phyloP scores from a whole-genome alignment of 805 yeast species.

The Cyberlindnera veronae region DNA sequence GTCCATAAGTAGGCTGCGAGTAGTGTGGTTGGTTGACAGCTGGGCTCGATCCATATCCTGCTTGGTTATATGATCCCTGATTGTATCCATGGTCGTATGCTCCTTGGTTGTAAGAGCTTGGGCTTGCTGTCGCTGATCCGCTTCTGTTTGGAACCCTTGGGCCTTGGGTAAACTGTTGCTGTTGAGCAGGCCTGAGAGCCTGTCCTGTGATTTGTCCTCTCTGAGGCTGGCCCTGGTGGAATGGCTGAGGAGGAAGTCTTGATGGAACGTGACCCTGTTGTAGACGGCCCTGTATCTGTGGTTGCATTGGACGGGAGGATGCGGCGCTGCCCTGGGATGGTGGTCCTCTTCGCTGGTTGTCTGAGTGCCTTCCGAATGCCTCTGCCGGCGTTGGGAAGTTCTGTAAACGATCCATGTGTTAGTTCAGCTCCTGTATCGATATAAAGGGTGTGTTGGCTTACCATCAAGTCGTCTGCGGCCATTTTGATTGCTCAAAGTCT shows the following conservation, averaged over 20 bases:
- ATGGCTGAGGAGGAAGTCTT: constrained; percentile 1
- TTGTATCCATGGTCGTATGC: too few species aligned
- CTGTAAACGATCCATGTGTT: constrained; percentile 8
- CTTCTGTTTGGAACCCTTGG: constrained; percentile 6
- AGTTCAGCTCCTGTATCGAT: too few species aligned
- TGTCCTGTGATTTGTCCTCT: neutral
- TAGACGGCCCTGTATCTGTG: neutral
- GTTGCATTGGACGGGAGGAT: constrained; percentile 3
- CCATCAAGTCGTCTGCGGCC: constrained; percentile 29
- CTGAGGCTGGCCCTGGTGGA: constrained; percentile 3
- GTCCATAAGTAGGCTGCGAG: neutral
- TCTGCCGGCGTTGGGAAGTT: constrained; percentile 30
- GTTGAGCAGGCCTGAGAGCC: neutral
- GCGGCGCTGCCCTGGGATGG: constrained; percentile 1
- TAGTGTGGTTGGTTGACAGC: neutral
- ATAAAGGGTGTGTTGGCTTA: constrained; percentile 11
- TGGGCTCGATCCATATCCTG: neutral
- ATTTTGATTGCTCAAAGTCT: constrained; percentile 7
- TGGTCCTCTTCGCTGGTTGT: constrained; percentile 15
- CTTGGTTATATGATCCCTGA: neutral
- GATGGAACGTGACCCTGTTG: neutral
- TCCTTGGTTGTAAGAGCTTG: too few species aligned
- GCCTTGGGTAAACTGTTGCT: neutral
- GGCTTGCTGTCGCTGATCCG: neutral
- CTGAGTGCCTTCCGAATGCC: constrained; percentile 25